Conservation (phyloP, 2,329 filamentous ascomycete genomes). For the Penicillium sp. region DNA sequence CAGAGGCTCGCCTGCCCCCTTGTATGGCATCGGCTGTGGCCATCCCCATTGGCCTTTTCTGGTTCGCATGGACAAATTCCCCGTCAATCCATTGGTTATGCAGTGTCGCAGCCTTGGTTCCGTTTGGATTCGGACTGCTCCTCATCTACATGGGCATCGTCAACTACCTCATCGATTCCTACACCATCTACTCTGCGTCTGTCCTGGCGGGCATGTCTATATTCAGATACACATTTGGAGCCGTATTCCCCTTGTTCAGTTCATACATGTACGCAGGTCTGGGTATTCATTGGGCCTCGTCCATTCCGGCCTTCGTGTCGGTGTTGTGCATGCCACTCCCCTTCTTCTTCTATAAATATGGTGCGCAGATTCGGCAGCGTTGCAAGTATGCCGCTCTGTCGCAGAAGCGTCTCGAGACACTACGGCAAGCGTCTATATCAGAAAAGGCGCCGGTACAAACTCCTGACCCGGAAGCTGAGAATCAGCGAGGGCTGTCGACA, state of each 20-base stretch:
- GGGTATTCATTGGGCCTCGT: conserved; percentile 3
- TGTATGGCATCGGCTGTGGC: conserved; percentile 47
- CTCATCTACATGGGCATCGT: conserved; percentile 32
- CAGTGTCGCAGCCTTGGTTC: conserved; percentile 26
- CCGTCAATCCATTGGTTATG: conserved; percentile 32
- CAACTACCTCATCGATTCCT: conserved; percentile 40
- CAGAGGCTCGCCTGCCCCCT: conserved; percentile 35
- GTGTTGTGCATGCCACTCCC: background rate
- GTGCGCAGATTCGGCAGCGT: background rate
- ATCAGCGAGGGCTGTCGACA: background rate
- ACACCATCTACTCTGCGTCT: conserved; percentile 37
- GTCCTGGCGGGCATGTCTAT: conserved; percentile 42
- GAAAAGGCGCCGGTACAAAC: background rate
- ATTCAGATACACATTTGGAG: conserved; percentile 42
- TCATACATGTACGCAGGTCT: conserved; percentile 25
- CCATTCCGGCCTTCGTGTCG: background rate
- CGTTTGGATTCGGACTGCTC: conserved; percentile 37
- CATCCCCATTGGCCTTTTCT: conserved; percentile 56
- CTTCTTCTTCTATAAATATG: conserved; percentile 1
- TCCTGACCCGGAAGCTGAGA: background rate
- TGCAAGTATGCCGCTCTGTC: background rate
- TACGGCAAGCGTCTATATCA: background rate
- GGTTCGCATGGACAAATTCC: conserved; percentile 58
- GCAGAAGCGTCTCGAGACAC: background rate
- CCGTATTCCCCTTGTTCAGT: conserved; percentile 46